Conservation (phyloP, 306 rosid genomes). For the Cucurbita maxima region DNA sequence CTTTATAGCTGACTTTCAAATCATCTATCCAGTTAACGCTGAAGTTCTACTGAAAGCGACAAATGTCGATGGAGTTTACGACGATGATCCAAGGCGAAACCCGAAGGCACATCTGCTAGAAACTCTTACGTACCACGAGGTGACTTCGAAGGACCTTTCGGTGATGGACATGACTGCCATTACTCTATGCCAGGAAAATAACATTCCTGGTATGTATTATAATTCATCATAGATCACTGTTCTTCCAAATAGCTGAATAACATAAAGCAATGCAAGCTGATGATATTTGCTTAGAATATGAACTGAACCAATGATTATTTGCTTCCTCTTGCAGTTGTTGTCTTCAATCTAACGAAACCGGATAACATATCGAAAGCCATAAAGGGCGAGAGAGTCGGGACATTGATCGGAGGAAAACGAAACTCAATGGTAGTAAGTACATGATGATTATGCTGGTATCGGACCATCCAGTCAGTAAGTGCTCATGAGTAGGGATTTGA, state of each 20-base stretch:
- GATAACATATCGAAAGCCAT: slow-evolving; percentile 91
- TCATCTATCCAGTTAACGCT: slow-evolving; percentile 49
- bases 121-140: slow-evolving; percentile 64
- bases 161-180: slow-evolving; percentile 99
- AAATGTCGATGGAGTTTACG: slow-evolving; percentile 81
- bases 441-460: slow-evolving; percentile 7
- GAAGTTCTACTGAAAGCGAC: slow-evolving; percentile 97
- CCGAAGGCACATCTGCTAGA: slow-evolving; percentile 73
- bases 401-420: slow-evolving; percentile 57
- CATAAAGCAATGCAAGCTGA: not conserved
- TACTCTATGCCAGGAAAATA: slow-evolving; percentile 88
- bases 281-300: not conserved
- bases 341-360: slow-evolving; percentile 65
- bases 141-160: slow-evolving; percentile 66
- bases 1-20: not conserved
- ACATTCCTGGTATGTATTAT: slow-evolving; percentile 59
- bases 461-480: not conserved
- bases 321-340: slow-evolving; percentile 51
- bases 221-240: not conserved
- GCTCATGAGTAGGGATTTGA: not conserved
- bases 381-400: slow-evolving; percentile 77
- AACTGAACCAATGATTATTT: not conserved
- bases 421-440: slow-evolving; percentile 35
- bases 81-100: slow-evolving; percentile 59
- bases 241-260: not conserved